Percentiles rank a stretch among this genome's conserved stretches.
These are phyloP conservation scores for Anaeromyces robustus DNA, from an alignment of 192 early-diverging fungal species.

Conservation along the genomic window DNA sequence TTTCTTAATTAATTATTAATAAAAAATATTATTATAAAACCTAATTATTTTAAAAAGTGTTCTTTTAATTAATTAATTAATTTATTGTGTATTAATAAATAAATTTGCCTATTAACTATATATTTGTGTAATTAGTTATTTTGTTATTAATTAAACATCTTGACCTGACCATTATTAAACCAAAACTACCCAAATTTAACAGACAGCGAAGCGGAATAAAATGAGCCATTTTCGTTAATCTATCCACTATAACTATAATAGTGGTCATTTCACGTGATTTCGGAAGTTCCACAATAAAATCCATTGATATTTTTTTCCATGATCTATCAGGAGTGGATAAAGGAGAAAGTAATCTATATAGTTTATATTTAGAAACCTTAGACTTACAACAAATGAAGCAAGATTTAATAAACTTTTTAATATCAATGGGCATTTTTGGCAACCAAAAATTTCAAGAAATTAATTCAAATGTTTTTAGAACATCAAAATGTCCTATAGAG, in stretches of 20 bases:
- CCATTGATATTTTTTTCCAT: conserved; percentile 26
- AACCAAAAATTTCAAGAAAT: conserved; percentile 11
- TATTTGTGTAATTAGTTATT: too few species aligned
- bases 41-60: too few species aligned
- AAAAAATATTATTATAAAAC: too few species aligned
- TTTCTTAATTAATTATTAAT: too few species aligned
- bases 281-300: conserved; percentile 22
- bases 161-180: too few species aligned
- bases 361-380: conserved; percentile 14
- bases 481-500: conserved; percentile 15
- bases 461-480: conserved; percentile 18
- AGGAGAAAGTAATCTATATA: conserved; percentile 16
- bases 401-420: conserved; percentile 15
- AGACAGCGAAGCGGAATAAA: not conserved
- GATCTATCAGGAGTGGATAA: conserved; percentile 11
- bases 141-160: too few species aligned
- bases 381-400: conserved; percentile 13
- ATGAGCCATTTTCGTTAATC: conserved; percentile 11
- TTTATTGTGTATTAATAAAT: too few species aligned
- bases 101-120: too few species aligned
- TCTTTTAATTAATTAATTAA: too few species aligned
- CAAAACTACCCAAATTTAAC: too few species aligned
- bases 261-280: not conserved
- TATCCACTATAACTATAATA: too few species aligned
- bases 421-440: conserved; percentile 12